Conservation (phyloP, 495 filamentous ascomycete species). For the Penicillium verhagenii region DNA sequence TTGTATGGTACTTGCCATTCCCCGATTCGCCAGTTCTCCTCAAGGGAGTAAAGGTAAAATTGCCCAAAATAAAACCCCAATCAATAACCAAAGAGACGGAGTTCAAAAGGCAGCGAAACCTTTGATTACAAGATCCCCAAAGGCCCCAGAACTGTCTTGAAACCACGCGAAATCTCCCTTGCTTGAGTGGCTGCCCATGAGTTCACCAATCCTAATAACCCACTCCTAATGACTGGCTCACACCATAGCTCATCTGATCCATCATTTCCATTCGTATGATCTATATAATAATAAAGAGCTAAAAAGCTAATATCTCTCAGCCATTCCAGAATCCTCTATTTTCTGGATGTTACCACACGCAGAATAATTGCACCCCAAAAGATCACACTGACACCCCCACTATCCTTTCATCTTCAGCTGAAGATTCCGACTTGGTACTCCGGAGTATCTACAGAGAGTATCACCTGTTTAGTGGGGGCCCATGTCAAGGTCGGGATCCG, state of each 20-base stretch:
- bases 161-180: conserved; percentile 3
- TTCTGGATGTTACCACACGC: no score
- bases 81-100: no score
- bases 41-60: not conserved
- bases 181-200: not conserved
- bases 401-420: not conserved
- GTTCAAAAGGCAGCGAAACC: not conserved
- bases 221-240: not conserved
- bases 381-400: no score
- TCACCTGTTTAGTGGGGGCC: not conserved
- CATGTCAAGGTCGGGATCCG: conserved; percentile 11
- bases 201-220: conserved; percentile 5
- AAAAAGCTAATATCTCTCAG: not conserved
- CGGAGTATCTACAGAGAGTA: not conserved
- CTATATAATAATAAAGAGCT: no score
- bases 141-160: not conserved
- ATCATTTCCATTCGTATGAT: conserved; percentile 8
- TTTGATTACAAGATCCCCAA: not conserved
- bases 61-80: not conserved
- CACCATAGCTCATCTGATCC: conserved; percentile 18
- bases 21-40: not conserved
- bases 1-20: not conserved
- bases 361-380: no score
- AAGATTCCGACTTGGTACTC: not conserved
- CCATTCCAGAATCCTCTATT: not conserved